A percentile compares a stretch with the other conserved stretches of the same genome.
phyloP scores from a whole-genome alignment of 2,329 filamentous ascomycete species.

The Aaosphaeria pasadenensis region DNA sequence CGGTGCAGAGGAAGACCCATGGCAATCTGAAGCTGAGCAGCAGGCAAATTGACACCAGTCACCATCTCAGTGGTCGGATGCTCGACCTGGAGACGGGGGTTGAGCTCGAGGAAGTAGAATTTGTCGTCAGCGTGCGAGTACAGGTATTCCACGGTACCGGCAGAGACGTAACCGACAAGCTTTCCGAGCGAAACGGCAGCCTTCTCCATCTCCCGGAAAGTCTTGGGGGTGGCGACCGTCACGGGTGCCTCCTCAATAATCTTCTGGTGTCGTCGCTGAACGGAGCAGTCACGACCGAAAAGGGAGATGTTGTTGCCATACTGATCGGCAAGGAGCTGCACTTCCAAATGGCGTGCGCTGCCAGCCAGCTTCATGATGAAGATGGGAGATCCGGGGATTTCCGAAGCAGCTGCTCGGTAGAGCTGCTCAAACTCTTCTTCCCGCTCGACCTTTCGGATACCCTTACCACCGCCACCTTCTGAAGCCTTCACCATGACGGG shows the following conservation, averaged over 20 bases:
- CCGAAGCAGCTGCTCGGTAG: conserved; percentile 94
- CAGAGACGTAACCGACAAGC: conserved; percentile 96
- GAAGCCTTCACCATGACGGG: conserved; percentile 99
- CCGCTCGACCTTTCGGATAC: conserved; percentile 89
- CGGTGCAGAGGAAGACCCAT: conserved; percentile 97
- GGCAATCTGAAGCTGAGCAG: conserved; percentile 95
- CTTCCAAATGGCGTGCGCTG: conserved; percentile 93
- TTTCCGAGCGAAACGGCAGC: conserved; percentile 90
- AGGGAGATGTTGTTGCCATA: conserved; percentile 99
- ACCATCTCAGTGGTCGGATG: conserved; percentile 99
- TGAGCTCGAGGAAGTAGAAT: conserved; percentile 98
- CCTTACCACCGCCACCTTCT: conserved; percentile 97
- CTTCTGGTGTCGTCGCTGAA: conserved; percentile 97
- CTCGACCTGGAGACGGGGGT: conserved; percentile 98
- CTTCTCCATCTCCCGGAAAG: conserved; percentile 95
- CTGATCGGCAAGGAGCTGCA: conserved; percentile 95
- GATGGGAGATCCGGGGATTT: conserved; percentile 97
- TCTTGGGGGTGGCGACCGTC: conserved; percentile 84
- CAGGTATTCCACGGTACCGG: conserved; percentile 97
- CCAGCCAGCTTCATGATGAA: conserved; percentile 99
- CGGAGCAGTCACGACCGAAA: conserved; percentile 97
- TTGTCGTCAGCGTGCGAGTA: conserved; percentile 98
- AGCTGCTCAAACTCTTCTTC: conserved; percentile 82
- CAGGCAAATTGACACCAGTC: conserved; percentile 92
- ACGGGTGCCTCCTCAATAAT: conserved; percentile 99